Evolutionary conservation across 2,329 filamentous ascomycete genomes (phyloP).

Genomic region (Verticillium isaacii): DNA sequence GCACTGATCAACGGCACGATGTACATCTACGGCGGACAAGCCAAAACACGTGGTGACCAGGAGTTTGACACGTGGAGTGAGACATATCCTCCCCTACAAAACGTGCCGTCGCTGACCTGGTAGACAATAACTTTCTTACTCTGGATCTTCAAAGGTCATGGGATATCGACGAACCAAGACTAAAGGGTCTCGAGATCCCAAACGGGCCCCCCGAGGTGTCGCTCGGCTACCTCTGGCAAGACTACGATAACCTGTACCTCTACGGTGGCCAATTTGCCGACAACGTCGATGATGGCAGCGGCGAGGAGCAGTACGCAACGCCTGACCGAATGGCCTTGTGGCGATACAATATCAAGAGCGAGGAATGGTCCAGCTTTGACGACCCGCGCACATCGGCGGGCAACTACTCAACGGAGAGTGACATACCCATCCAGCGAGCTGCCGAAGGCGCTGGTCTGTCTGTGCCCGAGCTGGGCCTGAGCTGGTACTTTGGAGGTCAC

Average conservation of each 20-base stretch:
- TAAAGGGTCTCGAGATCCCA: constrained; percentile 59
- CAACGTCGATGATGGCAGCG: constrained; percentile 19
- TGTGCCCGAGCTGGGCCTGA: constrained; percentile 63
- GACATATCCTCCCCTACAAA: constrained; percentile 15
- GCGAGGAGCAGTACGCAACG: constrained; percentile 36
- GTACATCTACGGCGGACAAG: constrained; percentile 71
- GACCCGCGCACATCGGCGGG: constrained; percentile 59
- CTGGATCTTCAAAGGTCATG: constrained; percentile 72
- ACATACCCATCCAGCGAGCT: constrained; percentile 57
- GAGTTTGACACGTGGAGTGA: constrained; percentile 64
- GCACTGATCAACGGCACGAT: constrained; percentile 70
- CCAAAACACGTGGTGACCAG: constrained; percentile 53
- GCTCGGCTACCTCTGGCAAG: constrained; percentile 72
- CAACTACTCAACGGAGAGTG: constrained; percentile 52
- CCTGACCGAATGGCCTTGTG: constrained; percentile 61
- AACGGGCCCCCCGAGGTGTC: constrained; percentile 67
- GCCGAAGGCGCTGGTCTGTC: constrained; percentile 71
- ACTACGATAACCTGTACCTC: constrained; percentile 63
- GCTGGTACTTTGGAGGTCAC: constrained; percentile 78
- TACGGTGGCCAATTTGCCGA: constrained; percentile 74
- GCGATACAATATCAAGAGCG: constrained; percentile 60
- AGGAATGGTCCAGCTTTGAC: constrained; percentile 58
- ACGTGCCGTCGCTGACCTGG: constrained; percentile 7
- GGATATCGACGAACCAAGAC: constrained; percentile 57
- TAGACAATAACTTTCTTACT: constrained; percentile 66